phyloP scores from a whole-genome alignment of 2,329 filamentous ascomycete genomes.

The Dactylonectria estremocensis region DNA sequence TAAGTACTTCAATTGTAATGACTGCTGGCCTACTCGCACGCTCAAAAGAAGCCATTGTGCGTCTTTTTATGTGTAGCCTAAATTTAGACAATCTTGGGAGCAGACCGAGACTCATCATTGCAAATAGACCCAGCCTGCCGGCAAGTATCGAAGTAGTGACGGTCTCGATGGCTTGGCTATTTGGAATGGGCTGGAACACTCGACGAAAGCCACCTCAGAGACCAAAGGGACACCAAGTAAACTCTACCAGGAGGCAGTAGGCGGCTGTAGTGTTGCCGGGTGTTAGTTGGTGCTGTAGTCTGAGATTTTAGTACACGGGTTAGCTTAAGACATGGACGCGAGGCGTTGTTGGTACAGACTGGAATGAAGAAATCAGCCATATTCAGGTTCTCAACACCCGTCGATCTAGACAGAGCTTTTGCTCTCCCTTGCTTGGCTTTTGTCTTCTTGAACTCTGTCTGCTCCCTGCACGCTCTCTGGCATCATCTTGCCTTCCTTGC shows the following conservation, averaged over 20 bases:
- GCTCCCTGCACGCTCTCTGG: neutral
- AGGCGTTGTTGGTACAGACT: neutral
- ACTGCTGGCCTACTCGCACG: no score
- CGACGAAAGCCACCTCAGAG: neutral
- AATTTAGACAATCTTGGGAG: no score
- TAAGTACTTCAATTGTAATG: no score
- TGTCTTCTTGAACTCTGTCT: neutral
- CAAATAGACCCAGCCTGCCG: no score
- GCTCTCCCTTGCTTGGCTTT: neutral
- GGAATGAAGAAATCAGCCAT: neutral
- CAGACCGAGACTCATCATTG: no score
- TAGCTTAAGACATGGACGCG: neutral
- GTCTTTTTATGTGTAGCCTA: no score
- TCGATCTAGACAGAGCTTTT: neutral
- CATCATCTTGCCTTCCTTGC: neutral
- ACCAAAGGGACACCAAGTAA: neutral
- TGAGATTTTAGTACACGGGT: neutral
- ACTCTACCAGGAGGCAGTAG: neutral
- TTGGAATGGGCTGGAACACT: conserved; percentile 12
- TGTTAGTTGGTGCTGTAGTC: neutral
- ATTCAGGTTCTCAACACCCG: no score
- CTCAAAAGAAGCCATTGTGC: no score
- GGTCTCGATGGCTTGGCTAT: neutral
- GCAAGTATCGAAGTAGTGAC: no score
- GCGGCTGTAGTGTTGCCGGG: neutral